These are phyloP conservation scores for Sphagnum tenellum DNA, from an alignment of 225 moss, liverwort and hornwort genomes.

Conservation along the genomic window DNA sequence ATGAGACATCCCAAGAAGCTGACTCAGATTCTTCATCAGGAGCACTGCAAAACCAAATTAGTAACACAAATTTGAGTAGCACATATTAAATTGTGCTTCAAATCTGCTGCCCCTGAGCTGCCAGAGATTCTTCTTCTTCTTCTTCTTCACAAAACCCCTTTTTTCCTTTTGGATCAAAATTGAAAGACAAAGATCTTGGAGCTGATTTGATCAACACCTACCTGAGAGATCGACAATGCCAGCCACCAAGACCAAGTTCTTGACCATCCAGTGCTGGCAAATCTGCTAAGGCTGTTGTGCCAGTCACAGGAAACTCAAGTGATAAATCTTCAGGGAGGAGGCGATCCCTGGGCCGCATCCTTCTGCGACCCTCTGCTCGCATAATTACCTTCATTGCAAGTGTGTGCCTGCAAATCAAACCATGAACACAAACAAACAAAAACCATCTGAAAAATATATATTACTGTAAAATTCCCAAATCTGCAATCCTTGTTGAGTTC, in stretches of 20 bases:
- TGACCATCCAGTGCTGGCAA: conserved; percentile 7
- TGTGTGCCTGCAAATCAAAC: no score
- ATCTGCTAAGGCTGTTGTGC: background rate
- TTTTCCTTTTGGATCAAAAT: no score
- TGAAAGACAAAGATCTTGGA: background rate
- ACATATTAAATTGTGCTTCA: background rate
- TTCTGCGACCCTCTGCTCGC: conserved; percentile 40
- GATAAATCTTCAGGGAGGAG: conserved; percentile 16
- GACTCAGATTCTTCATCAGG: conserved; percentile 49
- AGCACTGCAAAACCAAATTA: conserved; percentile 38
- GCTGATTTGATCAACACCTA: conserved; percentile 1
- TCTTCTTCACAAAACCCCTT: no score
- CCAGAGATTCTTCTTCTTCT: background rate
- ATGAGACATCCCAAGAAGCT: conserved; percentile 62
- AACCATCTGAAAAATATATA: no score
- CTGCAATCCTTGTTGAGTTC: no score
- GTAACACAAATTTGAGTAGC: background rate
- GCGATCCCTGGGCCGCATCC: conserved; percentile 17
- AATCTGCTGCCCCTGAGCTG: background rate
- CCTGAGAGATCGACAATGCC: conserved; percentile 77
- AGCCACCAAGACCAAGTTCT: conserved; percentile 8
- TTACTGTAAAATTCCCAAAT: no score
- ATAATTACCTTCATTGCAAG: conserved; percentile 20
- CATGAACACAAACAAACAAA: no score
- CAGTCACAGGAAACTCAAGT: conserved; percentile 23